Evolutionary conservation across 2,329 filamentous ascomycete genomes (phyloP).

Genomic region (Fusarium sp.): DNA sequence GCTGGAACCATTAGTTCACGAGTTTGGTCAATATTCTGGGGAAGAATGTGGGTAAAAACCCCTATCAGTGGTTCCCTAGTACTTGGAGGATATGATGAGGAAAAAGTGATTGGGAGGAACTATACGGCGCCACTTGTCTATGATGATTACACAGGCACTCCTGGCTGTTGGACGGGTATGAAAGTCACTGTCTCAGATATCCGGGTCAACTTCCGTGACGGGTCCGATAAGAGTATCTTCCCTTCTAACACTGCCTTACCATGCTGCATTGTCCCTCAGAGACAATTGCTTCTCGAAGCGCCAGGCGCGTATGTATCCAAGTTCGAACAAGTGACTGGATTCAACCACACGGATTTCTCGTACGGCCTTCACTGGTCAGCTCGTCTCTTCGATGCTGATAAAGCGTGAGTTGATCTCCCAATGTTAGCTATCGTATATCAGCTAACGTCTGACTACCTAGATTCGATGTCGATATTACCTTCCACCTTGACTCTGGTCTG

Average conservation of each 20-base stretch:
- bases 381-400: conserved; percentile 34
- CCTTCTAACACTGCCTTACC: conserved; percentile 43
- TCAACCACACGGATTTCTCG: conserved; percentile 17
- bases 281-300: conserved; percentile 51
- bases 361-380: conserved; percentile 40
- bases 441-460: conserved; percentile 24
- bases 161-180: conserved; percentile 42
- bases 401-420: conserved; percentile 19
- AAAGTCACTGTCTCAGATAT: conserved; percentile 43
- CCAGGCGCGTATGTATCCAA: conserved; percentile 34
- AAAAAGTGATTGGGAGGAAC: conserved; percentile 51
- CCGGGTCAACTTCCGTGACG: conserved; percentile 49
- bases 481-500: conserved; percentile 48
- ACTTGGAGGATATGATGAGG: conserved; percentile 53
- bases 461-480: conserved; percentile 52
- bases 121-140: conserved; percentile 46
- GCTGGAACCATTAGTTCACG: conserved; percentile 45
- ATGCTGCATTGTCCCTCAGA: conserved; percentile 52
- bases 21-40: conserved; percentile 56
- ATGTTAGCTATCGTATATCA: not conserved
- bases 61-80: conserved; percentile 52
- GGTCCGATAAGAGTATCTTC: conserved; percentile 49
- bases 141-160: conserved; percentile 35
- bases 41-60: conserved; percentile 51
- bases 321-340: conserved; percentile 42